A percentile compares a stretch with the other conserved stretches of the same genome.
phyloP scores from a whole-genome alignment of 176 grass and related monocot genomes.

The Oryza coarctata region DNA sequence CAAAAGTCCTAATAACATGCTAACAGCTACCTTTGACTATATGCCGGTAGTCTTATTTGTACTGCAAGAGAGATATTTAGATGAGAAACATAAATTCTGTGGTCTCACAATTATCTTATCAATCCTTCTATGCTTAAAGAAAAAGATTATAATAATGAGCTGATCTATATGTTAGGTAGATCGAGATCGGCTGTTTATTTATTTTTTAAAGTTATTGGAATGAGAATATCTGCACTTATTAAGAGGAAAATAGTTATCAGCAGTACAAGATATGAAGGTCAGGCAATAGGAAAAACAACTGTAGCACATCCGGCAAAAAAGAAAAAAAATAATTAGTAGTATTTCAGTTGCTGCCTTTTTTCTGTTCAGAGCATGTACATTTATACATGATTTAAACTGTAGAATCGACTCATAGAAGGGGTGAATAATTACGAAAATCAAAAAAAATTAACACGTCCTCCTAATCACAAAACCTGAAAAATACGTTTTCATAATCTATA shows the following conservation, averaged over 20 bases:
- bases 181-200: neutral
- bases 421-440: too few relatives aligned
- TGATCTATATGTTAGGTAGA: neutral
- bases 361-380: neutral
- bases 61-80: neutral
- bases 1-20: neutral
- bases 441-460: too few relatives aligned
- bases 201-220: too few relatives aligned
- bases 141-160: neutral
- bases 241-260: too few relatives aligned
- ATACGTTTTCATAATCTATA: too few relatives aligned
- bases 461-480: too few relatives aligned
- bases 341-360: neutral
- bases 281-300: neutral
- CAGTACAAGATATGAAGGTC: neutral
- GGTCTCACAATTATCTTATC: neutral
- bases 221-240: too few relatives aligned
- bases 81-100: neutral
- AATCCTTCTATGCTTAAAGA: neutral
- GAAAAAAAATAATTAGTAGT: neutral
- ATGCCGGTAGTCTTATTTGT: neutral
- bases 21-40: constrained; percentile 17
- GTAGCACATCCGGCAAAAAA: neutral
- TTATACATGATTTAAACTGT: neutral
- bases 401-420: too few relatives aligned